Base-by-base conservation (phyloP, 139 green algal genomes). In the Diplosphaera chodatii region DNA sequence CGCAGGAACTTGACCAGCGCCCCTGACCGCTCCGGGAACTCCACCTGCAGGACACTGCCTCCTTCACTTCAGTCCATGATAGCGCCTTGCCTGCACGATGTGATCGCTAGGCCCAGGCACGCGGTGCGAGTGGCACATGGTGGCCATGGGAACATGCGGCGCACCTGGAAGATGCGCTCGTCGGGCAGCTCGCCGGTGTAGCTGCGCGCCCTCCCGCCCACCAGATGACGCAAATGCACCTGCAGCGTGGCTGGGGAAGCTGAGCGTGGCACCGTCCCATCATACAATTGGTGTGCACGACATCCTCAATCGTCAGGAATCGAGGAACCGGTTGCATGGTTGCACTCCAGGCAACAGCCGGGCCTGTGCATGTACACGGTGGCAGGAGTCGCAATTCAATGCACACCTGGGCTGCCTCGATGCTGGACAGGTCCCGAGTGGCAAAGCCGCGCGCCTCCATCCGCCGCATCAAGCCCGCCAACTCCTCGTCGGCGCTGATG, bases 11-110 rank as follows among this genome's bases (percentile, higher is more conserved):
- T 72, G 15, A 70, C 56, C 40, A 99, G 84, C 3, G 95, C 90
- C 1, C 95, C 95, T 3, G 87, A 76, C 2, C 87, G 74, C 82
- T 99, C 95, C 4, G 95, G 95, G 73, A 99, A 99, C 29, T 87
- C 85, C 22, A 93, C 83, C 79, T 86, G 78, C 30, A n/a, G 56
- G 8, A 23, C 27, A 32, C 55, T 40, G 32, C n/a, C n/a, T n/a
- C n/a, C n/a, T n/a, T n/a, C n/a, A n/a, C n/a, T n/a, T n/a, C n/a
- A n/a, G n/a, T n/a, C 8, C 33, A 63, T 40, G 56, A 30, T 10
- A 62, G 32, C 13, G 29, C 0, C n/a, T 29, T 33, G 63, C 63
- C 16, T 18, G 63, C 23, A 25, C 25, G 1, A 13, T 34, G 63
- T 16, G 25, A 48, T 8, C 37, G 8, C 37, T 8, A 48, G 37